Evolutionary conservation across 768 basidiomycete genomes (phyloP), one percentile per base, ranked within the genome.

Genomic region (Hericium coralloides): DNA sequence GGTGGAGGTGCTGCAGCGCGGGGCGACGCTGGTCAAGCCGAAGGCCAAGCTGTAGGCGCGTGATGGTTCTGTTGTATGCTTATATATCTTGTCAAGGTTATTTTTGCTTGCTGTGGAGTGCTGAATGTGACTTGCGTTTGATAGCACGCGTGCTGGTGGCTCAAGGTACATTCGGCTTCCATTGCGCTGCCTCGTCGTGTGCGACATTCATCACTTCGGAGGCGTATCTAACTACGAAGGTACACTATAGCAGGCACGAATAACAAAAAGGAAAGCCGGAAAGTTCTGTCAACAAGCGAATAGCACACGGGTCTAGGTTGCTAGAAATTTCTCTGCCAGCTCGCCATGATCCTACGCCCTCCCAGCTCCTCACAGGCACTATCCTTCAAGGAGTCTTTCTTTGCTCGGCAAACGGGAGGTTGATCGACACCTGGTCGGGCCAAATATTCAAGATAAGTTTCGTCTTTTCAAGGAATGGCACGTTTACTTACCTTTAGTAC

Each of bases 1-100:
- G 9, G 77, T 72, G 41, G 67, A 68, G 65, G 72, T 79, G 52
- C 59, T 85, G 52, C 70, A 74, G 53, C 69, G 69, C 47, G 72
- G 73, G 45, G 72, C 67, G 39, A 70, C 73, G 38, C 57, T 71
- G 55, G 68, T 80, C 7, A 67, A 65, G 41, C 56, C 71, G 31
- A 80, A 73, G 68, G 70, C 83, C 31, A 84, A 79, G 71, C 71
- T 85, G 58, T 85, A 67, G 58, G 17, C 20, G 43, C 43, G 18
- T 20, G 18, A 12, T 50, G 26, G 49, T 22, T 8, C 10, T 22
- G 8, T 36, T 17, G 22, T 23, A 25, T 20, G 25, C 17, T 25
- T 50, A 23, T 50, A 50, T 50, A 14, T 17, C 17, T 50, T 50
- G 23, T 23, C 8, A 15, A 17, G 17, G 9, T 45, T 45, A 6